phyloP scores from a whole-genome alignment of 2,329 filamentous ascomycete species.

The Fusarium praegraminearum region DNA sequence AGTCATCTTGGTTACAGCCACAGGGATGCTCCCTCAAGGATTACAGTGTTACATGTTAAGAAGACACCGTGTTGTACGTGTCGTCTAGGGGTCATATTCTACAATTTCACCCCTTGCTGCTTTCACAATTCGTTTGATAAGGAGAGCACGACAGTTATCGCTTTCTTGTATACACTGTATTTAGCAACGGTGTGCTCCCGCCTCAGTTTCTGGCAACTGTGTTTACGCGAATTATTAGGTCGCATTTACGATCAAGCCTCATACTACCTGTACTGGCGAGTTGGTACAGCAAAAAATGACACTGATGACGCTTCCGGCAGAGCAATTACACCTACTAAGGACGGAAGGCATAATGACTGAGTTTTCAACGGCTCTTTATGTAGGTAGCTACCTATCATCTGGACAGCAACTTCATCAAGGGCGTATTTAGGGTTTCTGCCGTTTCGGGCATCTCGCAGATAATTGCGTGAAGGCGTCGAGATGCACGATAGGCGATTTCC shows the following conservation, averaged over 20 bases:
- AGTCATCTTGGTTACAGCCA: constrained; percentile 19
- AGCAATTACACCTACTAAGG: neutral
- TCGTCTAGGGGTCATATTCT: neutral
- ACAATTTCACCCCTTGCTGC: constrained; percentile 6
- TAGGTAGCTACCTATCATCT: neutral
- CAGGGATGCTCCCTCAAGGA: constrained; percentile 10
- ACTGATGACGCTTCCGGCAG: constrained; percentile 38
- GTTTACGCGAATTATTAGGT: constrained; percentile 10
- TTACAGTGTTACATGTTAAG: neutral
- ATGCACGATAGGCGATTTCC: constrained; percentile 11
- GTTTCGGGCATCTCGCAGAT: constrained; percentile 14
- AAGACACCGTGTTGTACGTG: constrained; percentile 8
- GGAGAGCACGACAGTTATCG: constrained; percentile 6
- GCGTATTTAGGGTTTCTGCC: constrained; percentile 35
- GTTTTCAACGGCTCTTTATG: constrained; percentile 21
- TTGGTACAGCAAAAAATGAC: constrained; percentile 27
- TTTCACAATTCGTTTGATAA: constrained; percentile 1
- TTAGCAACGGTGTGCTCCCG: constrained; percentile 8
- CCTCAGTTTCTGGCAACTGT: neutral
- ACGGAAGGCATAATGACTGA: constrained; percentile 13
- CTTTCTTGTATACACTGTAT: constrained; percentile 28
- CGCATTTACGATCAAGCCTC: constrained; percentile 17
- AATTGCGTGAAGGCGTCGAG: constrained; percentile 7
- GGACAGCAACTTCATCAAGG: constrained; percentile 10
- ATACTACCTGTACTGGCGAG: constrained; percentile 4